Percentiles rank a stretch among this genome's conserved stretches.
Evolutionary conservation across 768 basidiomycete genomes (phyloP).

Genomic region (Boletellus sp.): DNA sequence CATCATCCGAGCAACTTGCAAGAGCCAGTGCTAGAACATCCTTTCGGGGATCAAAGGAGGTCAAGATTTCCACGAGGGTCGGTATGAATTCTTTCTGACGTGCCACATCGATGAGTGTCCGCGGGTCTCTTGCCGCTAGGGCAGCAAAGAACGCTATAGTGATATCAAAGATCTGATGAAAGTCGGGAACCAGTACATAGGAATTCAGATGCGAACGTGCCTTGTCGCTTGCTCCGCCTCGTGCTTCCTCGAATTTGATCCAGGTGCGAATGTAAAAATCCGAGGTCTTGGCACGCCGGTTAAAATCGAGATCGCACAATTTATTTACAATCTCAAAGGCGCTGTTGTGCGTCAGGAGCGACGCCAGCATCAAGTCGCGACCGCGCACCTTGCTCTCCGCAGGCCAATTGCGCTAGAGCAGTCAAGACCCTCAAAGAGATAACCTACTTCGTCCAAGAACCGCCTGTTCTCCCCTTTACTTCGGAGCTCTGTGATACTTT

Average conservation of each 20-base stretch:
- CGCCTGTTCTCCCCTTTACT: slow-evolving; percentile 77
- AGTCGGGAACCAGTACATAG: not conserved
- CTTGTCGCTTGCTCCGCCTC: slow-evolving; percentile 60
- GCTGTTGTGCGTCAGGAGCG: slow-evolving; percentile 35
- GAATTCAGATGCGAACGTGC: slow-evolving; percentile 31
- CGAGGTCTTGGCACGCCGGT: slow-evolving; percentile 73
- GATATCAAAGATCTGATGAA: slow-evolving; percentile 56
- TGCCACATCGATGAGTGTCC: slow-evolving; percentile 54
- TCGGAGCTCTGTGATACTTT: slow-evolving; percentile 76
- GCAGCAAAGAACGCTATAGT: slow-evolving; percentile 59
- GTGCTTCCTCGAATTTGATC: slow-evolving; percentile 58
- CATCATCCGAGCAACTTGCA: slow-evolving; percentile 33
- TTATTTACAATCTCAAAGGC: slow-evolving; percentile 75
- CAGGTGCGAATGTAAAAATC: slow-evolving; percentile 70
- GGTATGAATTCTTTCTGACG: slow-evolving; percentile 34
- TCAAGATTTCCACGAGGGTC: slow-evolving; percentile 44
- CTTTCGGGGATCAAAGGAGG: slow-evolving; percentile 26
- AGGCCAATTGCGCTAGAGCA: slow-evolving; percentile 48
- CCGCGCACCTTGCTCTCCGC: slow-evolving; percentile 60
- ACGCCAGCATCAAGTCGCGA: not conserved
- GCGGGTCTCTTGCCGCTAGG: slow-evolving; percentile 57
- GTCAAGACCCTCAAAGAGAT: slow-evolving; percentile 78
- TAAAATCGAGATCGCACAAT: slow-evolving; percentile 68
- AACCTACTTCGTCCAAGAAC: slow-evolving; percentile 82
- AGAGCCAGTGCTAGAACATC: slow-evolving; percentile 52